These are phyloP conservation scores for Inga laurina DNA, from an alignment of 306 rosid genomes.

Conservation along the genomic window DNA sequence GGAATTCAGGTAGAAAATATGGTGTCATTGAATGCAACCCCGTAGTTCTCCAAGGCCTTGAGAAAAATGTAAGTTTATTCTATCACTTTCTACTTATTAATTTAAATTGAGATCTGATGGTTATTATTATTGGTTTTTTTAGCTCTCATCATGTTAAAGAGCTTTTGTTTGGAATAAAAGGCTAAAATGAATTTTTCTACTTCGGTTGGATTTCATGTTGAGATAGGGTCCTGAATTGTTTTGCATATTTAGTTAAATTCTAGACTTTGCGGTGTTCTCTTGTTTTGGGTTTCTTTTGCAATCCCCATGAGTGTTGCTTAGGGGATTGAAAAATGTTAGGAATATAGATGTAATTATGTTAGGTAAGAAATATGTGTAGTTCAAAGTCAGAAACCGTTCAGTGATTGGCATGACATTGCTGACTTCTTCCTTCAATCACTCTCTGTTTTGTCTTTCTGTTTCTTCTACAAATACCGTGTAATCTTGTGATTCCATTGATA, in stretches of 20 bases:
- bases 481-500: too few relatives aligned
- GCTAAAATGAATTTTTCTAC: not conserved
- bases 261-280: not conserved
- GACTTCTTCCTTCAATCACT: too few relatives aligned
- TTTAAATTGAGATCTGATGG: conserved; percentile 28
- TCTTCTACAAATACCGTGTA: too few relatives aligned
- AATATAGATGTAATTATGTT: too few relatives aligned
- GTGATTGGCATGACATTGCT: too few relatives aligned
- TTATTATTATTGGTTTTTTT: conserved; percentile 9
- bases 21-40: conserved; percentile 83
- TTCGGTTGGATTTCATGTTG: not conserved
- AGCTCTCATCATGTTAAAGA: conserved; percentile 13
- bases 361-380: too few relatives aligned
- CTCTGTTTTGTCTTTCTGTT: too few relatives aligned
- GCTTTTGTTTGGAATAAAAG: not conserved
- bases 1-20: conserved; percentile 56
- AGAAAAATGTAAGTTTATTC: conserved; percentile 63
- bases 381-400: too few relatives aligned
- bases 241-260: not conserved
- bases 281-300: not conserved
- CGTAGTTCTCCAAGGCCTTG: conserved; percentile 65
- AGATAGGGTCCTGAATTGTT: not conserved
- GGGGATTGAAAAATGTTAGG: not conserved
- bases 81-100: conserved; percentile 25
- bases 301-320: not conserved